A percentile compares a stretch with the other conserved stretches of the same genome.
Evolutionary conservation across 2,329 filamentous ascomycete species (phyloP).

Genomic region (Ambrosiella cleistominuta): DNA sequence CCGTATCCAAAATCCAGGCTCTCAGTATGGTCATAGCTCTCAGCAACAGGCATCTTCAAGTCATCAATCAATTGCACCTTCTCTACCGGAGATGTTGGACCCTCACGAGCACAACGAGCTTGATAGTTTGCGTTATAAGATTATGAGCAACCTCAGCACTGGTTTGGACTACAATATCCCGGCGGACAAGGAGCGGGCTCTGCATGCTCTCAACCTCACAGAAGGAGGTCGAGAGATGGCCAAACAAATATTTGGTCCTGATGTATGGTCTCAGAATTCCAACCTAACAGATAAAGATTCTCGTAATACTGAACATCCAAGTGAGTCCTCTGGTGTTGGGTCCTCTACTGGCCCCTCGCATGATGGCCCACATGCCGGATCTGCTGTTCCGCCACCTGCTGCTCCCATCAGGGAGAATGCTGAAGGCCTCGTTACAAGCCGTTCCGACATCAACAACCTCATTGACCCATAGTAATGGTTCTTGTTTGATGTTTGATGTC

Average conservation of each 20-base stretch:
- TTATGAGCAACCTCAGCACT: slow-evolving; percentile 31
- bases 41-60: slow-evolving; percentile 15
- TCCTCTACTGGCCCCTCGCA: background rate
- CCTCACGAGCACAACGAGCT: slow-evolving; percentile 28
- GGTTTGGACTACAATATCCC: slow-evolving; percentile 28
- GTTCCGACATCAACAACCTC: slow-evolving; percentile 9
- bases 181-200: slow-evolving; percentile 30
- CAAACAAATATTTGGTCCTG: slow-evolving; percentile 32
- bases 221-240: slow-evolving; percentile 32
- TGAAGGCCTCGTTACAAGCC: background rate
- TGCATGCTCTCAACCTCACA: slow-evolving; percentile 35
- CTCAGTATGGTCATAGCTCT: slow-evolving; percentile 13
- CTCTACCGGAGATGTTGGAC: slow-evolving; percentile 18
- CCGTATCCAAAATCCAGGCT: slow-evolving; percentile 15
- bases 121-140: slow-evolving; percentile 10
- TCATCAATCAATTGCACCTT: slow-evolving; percentile 13
- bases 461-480: slow-evolving; percentile 5
- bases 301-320: slow-evolving; percentile 1
- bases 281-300: background rate
- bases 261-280: slow-evolving; percentile 22
- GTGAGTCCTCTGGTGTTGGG: slow-evolving; percentile 15
- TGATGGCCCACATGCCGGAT: background rate
- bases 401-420: background rate
- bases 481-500: background rate
- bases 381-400: background rate